Conservation (phyloP, 2,329 filamentous ascomycete genomes). For the Epichloe bromicola region DNA sequence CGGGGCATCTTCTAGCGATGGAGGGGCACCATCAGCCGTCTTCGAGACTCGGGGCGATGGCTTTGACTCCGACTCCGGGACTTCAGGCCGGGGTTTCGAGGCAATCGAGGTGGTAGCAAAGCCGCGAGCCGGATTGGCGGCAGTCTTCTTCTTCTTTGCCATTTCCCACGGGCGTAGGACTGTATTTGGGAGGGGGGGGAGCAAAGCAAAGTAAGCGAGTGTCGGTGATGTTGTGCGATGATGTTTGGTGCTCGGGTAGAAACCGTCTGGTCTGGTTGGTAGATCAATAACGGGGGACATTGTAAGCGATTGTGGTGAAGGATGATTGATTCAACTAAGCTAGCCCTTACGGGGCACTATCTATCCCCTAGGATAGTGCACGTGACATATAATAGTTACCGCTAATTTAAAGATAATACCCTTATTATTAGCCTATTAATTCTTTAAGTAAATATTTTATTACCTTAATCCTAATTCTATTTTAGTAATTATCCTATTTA, state of each 20-base stretch:
- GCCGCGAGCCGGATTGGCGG: constrained; percentile 75
- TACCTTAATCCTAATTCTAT: too few species aligned
- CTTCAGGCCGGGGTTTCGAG: constrained; percentile 62
- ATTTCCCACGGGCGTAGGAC: constrained; percentile 35
- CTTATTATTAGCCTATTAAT: too few species aligned
- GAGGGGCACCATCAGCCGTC: constrained; percentile 14
- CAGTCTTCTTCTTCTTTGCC: constrained; percentile 90
- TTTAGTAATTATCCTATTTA: too few species aligned
- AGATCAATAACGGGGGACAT: not conserved
- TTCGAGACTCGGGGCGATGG: constrained; percentile 12
- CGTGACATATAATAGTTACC: too few species aligned
- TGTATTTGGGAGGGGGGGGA: not conserved
- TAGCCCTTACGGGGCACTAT: too few species aligned
- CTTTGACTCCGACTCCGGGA: constrained; percentile 23
- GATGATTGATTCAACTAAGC: too few species aligned
- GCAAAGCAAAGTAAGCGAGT: not conserved
- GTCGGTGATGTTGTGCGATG: not conserved
- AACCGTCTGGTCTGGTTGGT: not conserved
- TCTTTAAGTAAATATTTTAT: too few species aligned
- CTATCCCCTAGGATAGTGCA: too few species aligned
- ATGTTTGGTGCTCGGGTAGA: not conserved
- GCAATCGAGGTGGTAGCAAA: constrained; percentile 90
- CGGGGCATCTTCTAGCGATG: constrained; percentile 13
- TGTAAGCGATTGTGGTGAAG: too few species aligned
- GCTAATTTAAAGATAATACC: too few species aligned